A percentile compares a stretch with the other conserved stretches of the same genome.
Conservation (phyloP, 805 yeast species). For the Saccharomycopsis sp. region DNA sequence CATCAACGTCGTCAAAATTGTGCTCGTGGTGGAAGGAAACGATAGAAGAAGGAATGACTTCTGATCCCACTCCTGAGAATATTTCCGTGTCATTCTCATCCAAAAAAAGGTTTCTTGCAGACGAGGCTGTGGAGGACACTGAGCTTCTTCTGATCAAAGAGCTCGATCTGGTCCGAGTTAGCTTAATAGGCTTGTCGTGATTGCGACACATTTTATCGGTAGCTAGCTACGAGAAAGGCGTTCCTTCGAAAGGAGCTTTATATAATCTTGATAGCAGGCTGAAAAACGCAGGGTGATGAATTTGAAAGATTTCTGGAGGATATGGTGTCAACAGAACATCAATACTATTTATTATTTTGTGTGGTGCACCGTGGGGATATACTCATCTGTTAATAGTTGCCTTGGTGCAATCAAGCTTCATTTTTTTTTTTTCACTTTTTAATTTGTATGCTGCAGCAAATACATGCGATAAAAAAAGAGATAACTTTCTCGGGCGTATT, state of each 20-base stretch:
- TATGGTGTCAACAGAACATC: not conserved
- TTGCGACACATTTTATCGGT: constrained; percentile 11
- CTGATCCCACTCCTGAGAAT: constrained; percentile 73
- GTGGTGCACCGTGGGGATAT: too few relatives aligned
- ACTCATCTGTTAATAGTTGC: too few relatives aligned
- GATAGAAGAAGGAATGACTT: constrained; percentile 69
- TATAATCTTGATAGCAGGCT: too few relatives aligned
- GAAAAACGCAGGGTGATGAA: too few relatives aligned
- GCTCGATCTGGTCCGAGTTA: constrained; percentile 15
- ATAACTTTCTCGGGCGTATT: too few relatives aligned
- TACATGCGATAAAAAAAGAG: too few relatives aligned
- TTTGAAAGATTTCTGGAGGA: too few relatives aligned
- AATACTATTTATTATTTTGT: not conserved
- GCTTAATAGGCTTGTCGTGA: constrained; percentile 11
- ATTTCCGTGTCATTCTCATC: constrained; percentile 62
- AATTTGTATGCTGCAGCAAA: too few relatives aligned
- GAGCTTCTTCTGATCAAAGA: constrained; percentile 16
- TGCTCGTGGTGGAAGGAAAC: constrained; percentile 71
- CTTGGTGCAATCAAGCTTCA: too few relatives aligned
- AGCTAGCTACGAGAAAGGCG: not conserved
- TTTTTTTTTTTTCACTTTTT: too few relatives aligned
- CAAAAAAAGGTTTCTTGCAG: constrained; percentile 10
- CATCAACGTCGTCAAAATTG: constrained; percentile 31
- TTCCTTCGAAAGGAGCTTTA: not conserved
- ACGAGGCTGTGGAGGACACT: constrained; percentile 3